These are phyloP conservation scores for Centella asiatica DNA, from an alignment of 129 eudicot species.

Conservation along the genomic window DNA sequence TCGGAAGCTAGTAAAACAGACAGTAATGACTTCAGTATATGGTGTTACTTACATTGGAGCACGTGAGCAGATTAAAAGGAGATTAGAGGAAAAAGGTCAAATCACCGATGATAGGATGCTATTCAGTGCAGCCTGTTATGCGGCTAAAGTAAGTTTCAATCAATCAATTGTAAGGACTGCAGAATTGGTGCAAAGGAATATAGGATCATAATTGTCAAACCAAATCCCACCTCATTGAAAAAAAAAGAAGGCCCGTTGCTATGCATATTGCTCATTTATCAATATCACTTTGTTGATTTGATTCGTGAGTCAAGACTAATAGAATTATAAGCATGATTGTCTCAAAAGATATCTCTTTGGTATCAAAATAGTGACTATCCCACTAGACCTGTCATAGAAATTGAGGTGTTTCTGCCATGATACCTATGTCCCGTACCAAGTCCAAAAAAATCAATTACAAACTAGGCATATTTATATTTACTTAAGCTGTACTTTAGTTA, in stretches of 20 bases:
- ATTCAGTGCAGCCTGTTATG: constrained; percentile 79
- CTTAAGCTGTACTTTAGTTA: too few species aligned
- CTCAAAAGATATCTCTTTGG: background rate
- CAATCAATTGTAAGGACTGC: background rate
- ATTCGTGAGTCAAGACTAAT: too few species aligned
- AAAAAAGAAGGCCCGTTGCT: too few species aligned
- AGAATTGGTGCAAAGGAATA: too few species aligned
- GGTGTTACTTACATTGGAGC: constrained; percentile 95
- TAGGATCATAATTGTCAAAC: too few species aligned
- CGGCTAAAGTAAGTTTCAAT: constrained; percentile 65
- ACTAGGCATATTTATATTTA: too few species aligned
- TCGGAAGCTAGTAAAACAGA: constrained; percentile 85
- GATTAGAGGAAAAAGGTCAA: constrained; percentile 75
- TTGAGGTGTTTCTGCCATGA: background rate
- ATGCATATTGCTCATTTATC: too few species aligned
- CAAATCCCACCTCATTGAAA: too few species aligned
- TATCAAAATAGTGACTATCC: background rate
- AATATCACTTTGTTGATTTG: too few species aligned
- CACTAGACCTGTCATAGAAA: background rate
- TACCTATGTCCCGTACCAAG: background rate
- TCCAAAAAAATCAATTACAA: too few species aligned
- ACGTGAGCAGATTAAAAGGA: constrained; percentile 85
- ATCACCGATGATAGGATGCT: constrained; percentile 72
- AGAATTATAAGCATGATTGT: background rate
- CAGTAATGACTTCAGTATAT: constrained; percentile 99